Evolutionary conservation across 805 yeast species (phyloP), one percentile per base, ranked within the genome.

Genomic region (Zygosaccharomyces bailii): DNA sequence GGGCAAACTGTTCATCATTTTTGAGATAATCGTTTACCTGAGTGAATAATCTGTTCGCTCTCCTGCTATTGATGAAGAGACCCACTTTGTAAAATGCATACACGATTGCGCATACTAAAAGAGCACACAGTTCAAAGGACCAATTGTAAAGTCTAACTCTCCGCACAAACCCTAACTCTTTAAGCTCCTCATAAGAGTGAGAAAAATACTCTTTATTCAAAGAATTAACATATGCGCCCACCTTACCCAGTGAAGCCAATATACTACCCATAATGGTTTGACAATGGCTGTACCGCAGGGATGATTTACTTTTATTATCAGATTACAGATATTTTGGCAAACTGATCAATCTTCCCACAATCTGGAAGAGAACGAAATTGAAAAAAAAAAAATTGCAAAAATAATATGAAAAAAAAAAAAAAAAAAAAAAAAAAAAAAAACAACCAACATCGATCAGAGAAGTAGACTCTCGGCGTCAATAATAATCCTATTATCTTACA

Each of bases 111-210:
- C 85, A 73, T 46, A 82, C 63, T 9, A 68, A 72, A 11, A 82
- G 17, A 18, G 87, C 78, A 48, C 75, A 55, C 21, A 71, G 30
- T 70, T 91, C 99, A 58, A 84, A 73, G 34, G 71, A 71, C 96
- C 97, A 93, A 65, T 86, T 80, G 63, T 84, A 82, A 21, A 68
- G 53, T 46, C 56, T 53, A 32, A 86, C 43, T 57, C 97, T 79
- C 54, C 82, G 74, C 39, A 68, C 34, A 40, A 88, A 18, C 2
- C 84, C 67, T 79, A 87, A 68, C 4, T 67, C 70, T 29, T 72
- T 71, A 61, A 86, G 76, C 50, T 81, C 83, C 33, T 79, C 82
- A 39, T 50, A 59, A 2, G 71, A 45, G 17, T 56, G 47, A 17
- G 60, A 39, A 34, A 59, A 53, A 50, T 68, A 71, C 4, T 65